These are phyloP conservation scores for Paraleonurus japonicus DNA, from an alignment of 257 asterid genomes.

Conservation along the genomic window DNA sequence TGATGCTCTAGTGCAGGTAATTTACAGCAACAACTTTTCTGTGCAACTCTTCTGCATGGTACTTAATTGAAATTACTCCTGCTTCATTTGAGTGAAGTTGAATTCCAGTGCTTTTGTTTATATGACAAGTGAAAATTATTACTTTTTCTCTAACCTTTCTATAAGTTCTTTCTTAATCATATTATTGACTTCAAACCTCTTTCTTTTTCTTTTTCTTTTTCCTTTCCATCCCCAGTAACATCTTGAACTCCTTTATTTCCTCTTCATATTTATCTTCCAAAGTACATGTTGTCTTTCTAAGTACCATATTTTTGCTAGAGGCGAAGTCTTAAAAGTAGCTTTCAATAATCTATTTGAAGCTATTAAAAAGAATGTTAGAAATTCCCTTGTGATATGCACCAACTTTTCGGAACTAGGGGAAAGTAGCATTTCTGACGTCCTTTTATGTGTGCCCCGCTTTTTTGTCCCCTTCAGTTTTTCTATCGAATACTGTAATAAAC, in stretches of 20 bases:
- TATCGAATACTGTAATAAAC: neutral
- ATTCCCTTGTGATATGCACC: neutral
- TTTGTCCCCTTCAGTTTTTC: neutral
- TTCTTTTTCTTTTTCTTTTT: neutral
- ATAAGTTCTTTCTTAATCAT: neutral
- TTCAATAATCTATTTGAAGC: neutral
- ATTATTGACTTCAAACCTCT: neutral
- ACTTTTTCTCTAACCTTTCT: neutral
- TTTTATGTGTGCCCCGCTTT: neutral
- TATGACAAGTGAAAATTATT: neutral
- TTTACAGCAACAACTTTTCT: neutral
- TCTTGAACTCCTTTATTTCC: neutral
- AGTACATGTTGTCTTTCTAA: neutral
- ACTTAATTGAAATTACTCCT: neutral
- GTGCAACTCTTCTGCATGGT: neutral
- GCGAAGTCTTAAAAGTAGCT: neutral
- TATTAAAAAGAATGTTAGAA: neutral
- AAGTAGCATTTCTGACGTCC: neutral
- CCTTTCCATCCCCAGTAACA: neutral
- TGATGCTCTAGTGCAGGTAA: slow-evolving; percentile 86
- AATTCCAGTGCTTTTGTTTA: neutral
- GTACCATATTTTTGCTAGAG: neutral
- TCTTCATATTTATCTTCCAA: neutral
- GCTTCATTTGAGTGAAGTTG: neutral
- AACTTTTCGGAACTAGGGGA: neutral